Evolutionary conservation across 2,329 filamentous ascomycete genomes (phyloP).

Genomic region (Aspergillus tanneri): DNA sequence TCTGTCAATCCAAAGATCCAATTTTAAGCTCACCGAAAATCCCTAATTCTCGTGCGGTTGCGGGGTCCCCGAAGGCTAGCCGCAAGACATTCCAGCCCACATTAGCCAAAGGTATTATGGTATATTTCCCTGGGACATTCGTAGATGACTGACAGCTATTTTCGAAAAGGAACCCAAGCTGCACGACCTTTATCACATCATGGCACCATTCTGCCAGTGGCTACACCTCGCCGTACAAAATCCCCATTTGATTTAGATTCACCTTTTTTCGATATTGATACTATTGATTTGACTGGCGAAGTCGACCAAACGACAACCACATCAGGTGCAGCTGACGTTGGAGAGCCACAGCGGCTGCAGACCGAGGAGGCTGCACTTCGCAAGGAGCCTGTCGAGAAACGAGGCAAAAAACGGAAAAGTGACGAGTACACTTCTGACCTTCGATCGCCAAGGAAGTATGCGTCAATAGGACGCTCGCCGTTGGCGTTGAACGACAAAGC

Average conservation of each 20-base stretch:
- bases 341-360: constrained; percentile 45
- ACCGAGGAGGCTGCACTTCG: constrained; percentile 44
- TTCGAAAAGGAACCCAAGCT: constrained; percentile 16
- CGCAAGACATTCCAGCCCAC: constrained; percentile 7
- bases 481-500: constrained; percentile 7
- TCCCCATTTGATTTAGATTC: constrained; percentile 16
- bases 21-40: constrained; percentile 22
- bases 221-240: constrained; percentile 24
- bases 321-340: constrained; percentile 42
- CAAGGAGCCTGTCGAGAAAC: constrained; percentile 36
- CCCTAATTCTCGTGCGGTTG: constrained; percentile 17
- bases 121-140: background rate
- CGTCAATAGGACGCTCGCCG: constrained; percentile 26
- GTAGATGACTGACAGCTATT: constrained; percentile 9
- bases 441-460: constrained; percentile 32
- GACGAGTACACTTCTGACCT: constrained; percentile 46
- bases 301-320: constrained; percentile 36
- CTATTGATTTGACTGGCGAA: constrained; percentile 48
- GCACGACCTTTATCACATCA: constrained; percentile 22
- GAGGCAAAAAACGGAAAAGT: constrained; percentile 51
- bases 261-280: constrained; percentile 38
- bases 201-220: constrained; percentile 14
- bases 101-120: constrained; percentile 28
- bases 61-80: constrained; percentile 12
- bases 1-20: constrained; percentile 31